A percentile compares a stretch with the other conserved stretches of the same genome.
These are phyloP conservation scores for Mortierella sp. DNA, from an alignment of 371 early-diverging fungal genomes.

Conservation along the genomic window DNA sequence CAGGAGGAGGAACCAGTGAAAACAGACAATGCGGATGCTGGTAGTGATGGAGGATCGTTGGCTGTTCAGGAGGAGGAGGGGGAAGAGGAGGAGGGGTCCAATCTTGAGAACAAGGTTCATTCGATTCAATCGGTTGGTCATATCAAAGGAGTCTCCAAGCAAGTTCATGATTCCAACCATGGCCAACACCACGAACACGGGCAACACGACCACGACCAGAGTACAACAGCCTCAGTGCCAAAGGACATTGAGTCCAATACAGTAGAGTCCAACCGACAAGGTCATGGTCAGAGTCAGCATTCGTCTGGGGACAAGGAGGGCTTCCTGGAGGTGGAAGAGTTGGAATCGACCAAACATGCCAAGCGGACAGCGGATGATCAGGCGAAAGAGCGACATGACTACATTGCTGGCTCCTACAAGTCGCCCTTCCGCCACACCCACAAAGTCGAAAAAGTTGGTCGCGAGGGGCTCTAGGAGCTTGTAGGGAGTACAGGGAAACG, in stretches of 20 bases:
- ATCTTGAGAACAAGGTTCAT: not conserved
- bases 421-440: constrained; percentile 49
- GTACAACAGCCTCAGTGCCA: not conserved
- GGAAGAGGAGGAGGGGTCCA: not conserved
- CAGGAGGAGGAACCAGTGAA: constrained; percentile 17
- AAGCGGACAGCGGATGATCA: constrained; percentile 36
- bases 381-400: constrained; percentile 29
- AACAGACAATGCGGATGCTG: not conserved
- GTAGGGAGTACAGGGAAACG: too few relatives aligned
- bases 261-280: not conserved
- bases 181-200: not conserved
- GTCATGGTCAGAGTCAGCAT: not conserved
- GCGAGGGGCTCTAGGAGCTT: constrained; percentile 26
- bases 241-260: not conserved
- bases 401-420: constrained; percentile 43
- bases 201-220: not conserved
- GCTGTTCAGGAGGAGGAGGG: not conserved
- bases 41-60: not conserved
- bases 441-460: constrained; percentile 40
- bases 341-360: constrained; percentile 23
- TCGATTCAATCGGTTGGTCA: constrained; percentile 9
- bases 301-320: not conserved
- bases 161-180: not conserved
- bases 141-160: constrained; percentile 16
- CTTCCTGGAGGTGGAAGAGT: not conserved